Evolutionary conservation across 768 basidiomycete species (phyloP).

Genomic region (Atractiella rhizophila): DNA sequence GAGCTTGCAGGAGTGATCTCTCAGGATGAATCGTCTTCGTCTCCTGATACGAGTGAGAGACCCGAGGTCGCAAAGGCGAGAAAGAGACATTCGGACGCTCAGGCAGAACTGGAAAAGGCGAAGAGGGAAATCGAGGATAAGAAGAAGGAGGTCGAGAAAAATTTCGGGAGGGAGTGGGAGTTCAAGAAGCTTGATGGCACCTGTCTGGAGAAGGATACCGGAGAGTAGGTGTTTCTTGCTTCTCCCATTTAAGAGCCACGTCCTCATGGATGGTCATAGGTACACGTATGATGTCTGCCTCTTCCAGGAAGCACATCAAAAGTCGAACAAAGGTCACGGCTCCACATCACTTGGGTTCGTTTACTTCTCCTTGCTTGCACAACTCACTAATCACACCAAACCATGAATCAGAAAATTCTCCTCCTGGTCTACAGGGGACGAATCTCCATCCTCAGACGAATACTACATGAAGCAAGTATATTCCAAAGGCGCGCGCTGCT

Average conservation of each 20-base stretch:
- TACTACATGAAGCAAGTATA: slow-evolving; percentile 68
- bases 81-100: slow-evolving; percentile 17
- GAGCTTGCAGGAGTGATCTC: background rate
- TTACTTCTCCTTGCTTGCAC: background rate
- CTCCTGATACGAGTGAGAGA: too few species aligned
- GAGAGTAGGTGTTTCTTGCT: slow-evolving; percentile 43
- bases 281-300: slow-evolving; percentile 88
- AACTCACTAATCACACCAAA: too few species aligned
- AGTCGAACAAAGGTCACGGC: slow-evolving; percentile 53
- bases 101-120: slow-evolving; percentile 37
- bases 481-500: slow-evolving; percentile 44
- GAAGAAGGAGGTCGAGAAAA: slow-evolving; percentile 34
- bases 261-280: slow-evolving; percentile 24
- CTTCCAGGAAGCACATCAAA: slow-evolving; percentile 68
- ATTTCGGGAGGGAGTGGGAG: slow-evolving; percentile 39
- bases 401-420: slow-evolving; percentile 43
- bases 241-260: background rate
- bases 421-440: slow-evolving; percentile 51
- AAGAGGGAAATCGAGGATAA: slow-evolving; percentile 24
- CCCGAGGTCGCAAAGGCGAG: slow-evolving; percentile 21
- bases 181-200: slow-evolving; percentile 80
- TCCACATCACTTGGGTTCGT: slow-evolving; percentile 57
- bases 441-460: slow-evolving; percentile 31
- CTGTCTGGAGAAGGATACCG: slow-evolving; percentile 55
- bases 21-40: background rate